Evolutionary conservation across 169 alveolate species (phyloP), one percentile per base, ranked within the genome.

Genomic region (Cryptosporidium xiaoi): DNA sequence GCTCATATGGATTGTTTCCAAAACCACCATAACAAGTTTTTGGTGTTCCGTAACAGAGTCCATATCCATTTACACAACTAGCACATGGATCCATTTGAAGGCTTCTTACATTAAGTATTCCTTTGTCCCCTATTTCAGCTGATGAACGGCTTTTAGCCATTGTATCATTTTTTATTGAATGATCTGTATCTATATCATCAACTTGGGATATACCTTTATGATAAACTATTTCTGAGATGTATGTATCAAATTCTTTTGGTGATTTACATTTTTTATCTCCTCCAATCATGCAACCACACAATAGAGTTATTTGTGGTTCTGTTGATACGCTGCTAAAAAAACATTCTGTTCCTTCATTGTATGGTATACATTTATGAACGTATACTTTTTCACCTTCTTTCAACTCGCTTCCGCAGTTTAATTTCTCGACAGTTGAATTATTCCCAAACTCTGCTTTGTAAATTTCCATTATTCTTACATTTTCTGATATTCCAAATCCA

Each of bases 11-110:
- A 13, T 77, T 62, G 48, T 77, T 77, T 24, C 87, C 87, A 77
- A 77, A 77, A 29, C 87, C 87, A 40, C 87, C 87, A 60, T 77
- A 77, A 40, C 87, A 77, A n/a, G 87, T 77, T 15, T 56, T 77
- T 18, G 87, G 87, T 12, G 44, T 77, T 2, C 87, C 87, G 33
- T 77, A 77, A 31, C 87, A 77, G 15, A 77, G 50, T 10, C 87
- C 87, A 60, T 77, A 77, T n/a, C 87, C 87, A 62, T 77, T 77
- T 15, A 77, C 87, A 29, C 87, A 77, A 18, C 87, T 77, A 2
- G 87, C 87, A 77, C 87, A 77, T 29, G 87, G 87, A 60, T 77
- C 87, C 18, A 50, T 27, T 44, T 77, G 87, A 12, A 77, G 64
- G 20, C 33, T 77, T 62, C 87, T 55, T 8, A 8, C 13, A 3